Base-by-base conservation (phyloP, 129 eudicot genomes). In the Cynara cardunculus region DNA sequence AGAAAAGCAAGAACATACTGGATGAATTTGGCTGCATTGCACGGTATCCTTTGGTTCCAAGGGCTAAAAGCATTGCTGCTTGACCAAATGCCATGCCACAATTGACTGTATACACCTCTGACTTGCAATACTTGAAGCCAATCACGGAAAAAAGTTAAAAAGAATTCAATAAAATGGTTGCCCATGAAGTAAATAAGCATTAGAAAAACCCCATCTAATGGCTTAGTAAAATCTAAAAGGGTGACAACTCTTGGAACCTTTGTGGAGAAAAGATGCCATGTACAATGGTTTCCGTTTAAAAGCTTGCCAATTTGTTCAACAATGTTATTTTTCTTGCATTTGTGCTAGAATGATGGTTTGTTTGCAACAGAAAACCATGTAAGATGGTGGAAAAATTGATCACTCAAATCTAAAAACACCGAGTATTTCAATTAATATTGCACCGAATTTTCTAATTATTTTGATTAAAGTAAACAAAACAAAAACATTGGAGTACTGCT, bases 41-140 rank as follows among this genome's bases (percentile, higher is more conserved):
- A 35, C 97, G 95, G 18, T 78, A 66, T 64, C 98, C 98, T 88
- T 94, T 89, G 34, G 83, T 73, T 85, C 98, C 98, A 71, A 94
- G 93, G 27, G 97, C 70, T 32, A 94, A 87, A 69, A 94, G 88
- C 98, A 94, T 91, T 79, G 94, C 98, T 73, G 98, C 98, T 89
- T 91, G 98, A 85, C 98, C 98, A 84, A 80, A 89, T 37, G 98
- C 98, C 95, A 83, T 88, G 30, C 89, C 93, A 69, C 81, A 68
- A 69, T 94, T 94, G 76, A 94, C 88, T 0, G 98, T 94, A 78
- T 89, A 89, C 18, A 91, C 93, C 14, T 85, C 86, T 41, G 97
- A 74, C 81, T 87, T 88, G 85, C 90, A 82, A 69, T 76, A 88
- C 97, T 91, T 76, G 66, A 71, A 65, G 69, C 53, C 53, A 30